Base-by-base conservation (phyloP, 345 rosid genomes). In the Citrus cavaleriei region DNA sequence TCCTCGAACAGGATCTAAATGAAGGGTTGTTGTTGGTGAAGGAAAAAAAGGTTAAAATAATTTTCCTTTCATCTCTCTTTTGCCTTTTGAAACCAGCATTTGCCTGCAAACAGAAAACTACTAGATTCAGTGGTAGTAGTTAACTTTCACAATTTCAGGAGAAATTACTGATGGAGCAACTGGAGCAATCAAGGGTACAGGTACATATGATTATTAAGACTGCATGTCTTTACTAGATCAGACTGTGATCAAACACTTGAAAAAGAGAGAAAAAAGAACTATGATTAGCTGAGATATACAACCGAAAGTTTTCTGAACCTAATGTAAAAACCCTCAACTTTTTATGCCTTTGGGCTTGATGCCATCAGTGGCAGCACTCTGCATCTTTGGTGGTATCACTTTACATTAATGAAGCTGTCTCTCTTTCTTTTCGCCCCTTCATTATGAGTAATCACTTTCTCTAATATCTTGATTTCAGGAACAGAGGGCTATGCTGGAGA, bases 151-250 rank as follows among this genome's bases (percentile, higher is more conserved):
- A 65, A 79, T 88, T 89, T 81, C 91, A 92, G 99, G 99, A 92
- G 82, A 87, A 84, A 72, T 66, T 88, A 81, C 78, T 95, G 74
- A 80, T 88, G 87, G 87, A 90, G 59, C 95, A 93, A 82, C 88
- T 93, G 25, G 95, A 95, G 84, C 93, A 89, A 78, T 95, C 99
- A 63, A 89, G 91, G 77, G 40, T 86, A 10, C 95, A 86, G 95
- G 98, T 95, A 86, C 28, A 40, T 24, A 57, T 24, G 67, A 58
- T 67, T 34, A 25, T 67, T 34, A 25, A 35, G 7, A 68, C 62
- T 67, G 30, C 30, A 68, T 76, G 46, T 72, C 72, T 65, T 80
- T 67, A 5, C 24, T 58, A 67, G 72, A 60, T 22, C 62, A 40
- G 13, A 68, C 16, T 73, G 12, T 58, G 46, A 34, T 57, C 37